Evolutionary conservation across 257 asterid genomes (phyloP), one percentile per base, ranked within the genome.

Genomic region (Verbascum thapsus): DNA sequence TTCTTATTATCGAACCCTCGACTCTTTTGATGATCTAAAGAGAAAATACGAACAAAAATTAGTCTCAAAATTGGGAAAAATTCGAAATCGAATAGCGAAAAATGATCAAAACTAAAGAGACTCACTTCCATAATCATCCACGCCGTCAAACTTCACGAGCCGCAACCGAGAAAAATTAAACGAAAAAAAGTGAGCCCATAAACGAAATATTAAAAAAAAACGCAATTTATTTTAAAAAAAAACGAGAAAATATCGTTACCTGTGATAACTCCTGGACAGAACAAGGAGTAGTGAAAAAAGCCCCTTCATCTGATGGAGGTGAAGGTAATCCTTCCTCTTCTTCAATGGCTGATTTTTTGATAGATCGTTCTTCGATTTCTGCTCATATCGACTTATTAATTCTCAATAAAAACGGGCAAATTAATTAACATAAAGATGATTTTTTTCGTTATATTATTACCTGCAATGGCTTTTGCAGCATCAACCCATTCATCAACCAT

Each of bases 121-220:
- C 99, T 92, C 94, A 92, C 99, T 92, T 83, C 95, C 97, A 61
- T 89, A 90, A 53, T 87, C 97, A 64, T 92, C 99, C 91, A 92
- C 85, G 77, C 89, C 95, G 26, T 92, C 99, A 68, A 92, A 83
- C 99, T 92, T 63, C 64, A 17, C 62, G 35, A 5, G 38, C 63
- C 64, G 50, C 77, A 55, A 51, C 37, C 40, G 74, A 63, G 40
- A 72, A 72, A 76, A 53, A 63, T 70, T 3, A 39, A 75, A 16
- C 19, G 32, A 70, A 76, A 60, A 10, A 6, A 19, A 57, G 65
- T 86, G 68, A 81, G 79, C 56, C 52, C 30, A 40, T 43, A 19
- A 50, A 67, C 35, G 58, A 52, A 55, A 37, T 5, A 48, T 10
- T 47, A 9, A 16, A 18, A 10, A 16, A n/a, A n/a, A n/a, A n/a